These are phyloP conservation scores for Trichoderma citrinoviride DNA, from an alignment of 2,329 filamentous ascomycete genomes.

Conservation along the genomic window DNA sequence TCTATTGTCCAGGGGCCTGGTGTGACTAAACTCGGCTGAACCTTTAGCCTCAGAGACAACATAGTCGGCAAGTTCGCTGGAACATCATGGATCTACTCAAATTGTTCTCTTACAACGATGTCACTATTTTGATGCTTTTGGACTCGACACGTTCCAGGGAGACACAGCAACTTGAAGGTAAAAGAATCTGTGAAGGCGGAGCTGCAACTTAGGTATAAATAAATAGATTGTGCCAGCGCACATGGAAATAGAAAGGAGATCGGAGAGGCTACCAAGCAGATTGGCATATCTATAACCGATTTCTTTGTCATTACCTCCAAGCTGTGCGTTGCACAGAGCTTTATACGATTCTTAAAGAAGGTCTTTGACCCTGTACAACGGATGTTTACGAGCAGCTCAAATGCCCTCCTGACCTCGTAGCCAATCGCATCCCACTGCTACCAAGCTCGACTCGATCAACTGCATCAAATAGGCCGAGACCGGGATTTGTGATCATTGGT, in stretches of 20 bases:
- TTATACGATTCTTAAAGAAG: too few species aligned
- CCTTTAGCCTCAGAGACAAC: too few species aligned
- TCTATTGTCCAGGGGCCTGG: too few species aligned
- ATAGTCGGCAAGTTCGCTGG: too few species aligned
- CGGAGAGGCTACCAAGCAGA: background rate
- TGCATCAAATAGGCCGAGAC: too few species aligned
- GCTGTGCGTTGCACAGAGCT: conserved; percentile 2
- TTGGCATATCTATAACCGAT: background rate
- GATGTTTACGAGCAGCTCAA: too few species aligned
- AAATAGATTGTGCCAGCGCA: conserved; percentile 4
- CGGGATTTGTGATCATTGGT: too few species aligned
- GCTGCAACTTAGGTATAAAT: background rate
- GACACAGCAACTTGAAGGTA: conserved; percentile 1
- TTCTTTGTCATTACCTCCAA: conserved; percentile 6
- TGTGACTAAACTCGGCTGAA: too few species aligned
- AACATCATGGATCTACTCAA: background rate
- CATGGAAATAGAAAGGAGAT: conserved; percentile 8
- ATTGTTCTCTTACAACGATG: background rate
- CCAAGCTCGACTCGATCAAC: too few species aligned
- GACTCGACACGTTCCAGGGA: background rate
- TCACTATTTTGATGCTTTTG: background rate
- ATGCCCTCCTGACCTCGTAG: too few species aligned
- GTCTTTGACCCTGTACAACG: too few species aligned
- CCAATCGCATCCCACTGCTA: too few species aligned
- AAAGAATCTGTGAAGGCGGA: background rate